A percentile compares a stretch with the other conserved stretches of the same genome.
These are phyloP conservation scores for Yamadazyma conglobata DNA, from an alignment of 1,139 yeast genomes.

Conservation along the genomic window DNA sequence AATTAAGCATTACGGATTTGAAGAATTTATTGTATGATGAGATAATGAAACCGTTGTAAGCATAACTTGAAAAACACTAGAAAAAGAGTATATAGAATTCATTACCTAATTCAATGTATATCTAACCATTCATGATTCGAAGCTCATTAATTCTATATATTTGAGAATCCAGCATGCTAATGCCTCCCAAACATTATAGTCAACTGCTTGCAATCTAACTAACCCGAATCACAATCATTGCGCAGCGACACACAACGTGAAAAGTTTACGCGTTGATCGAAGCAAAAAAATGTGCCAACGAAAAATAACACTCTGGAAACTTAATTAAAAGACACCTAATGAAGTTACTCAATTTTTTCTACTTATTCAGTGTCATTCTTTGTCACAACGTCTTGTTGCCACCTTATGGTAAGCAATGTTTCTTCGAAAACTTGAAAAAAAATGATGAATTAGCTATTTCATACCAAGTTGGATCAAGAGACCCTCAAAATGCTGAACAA, in stretches of 20 bases:
- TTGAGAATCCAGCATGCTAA: no score
- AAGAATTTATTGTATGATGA: constrained; percentile 58
- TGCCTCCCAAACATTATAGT: no score
- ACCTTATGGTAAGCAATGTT: constrained; percentile 86
- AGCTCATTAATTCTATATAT: no score
- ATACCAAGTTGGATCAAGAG: constrained; percentile 93
- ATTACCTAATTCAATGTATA: no score
- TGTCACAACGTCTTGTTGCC: constrained; percentile 85
- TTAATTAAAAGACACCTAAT: constrained; percentile 4
- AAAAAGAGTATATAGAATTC: no score
- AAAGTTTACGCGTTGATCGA: constrained; percentile 7
- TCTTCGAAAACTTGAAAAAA: constrained; percentile 74
- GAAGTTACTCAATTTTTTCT: constrained; percentile 11
- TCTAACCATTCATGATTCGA: no score
- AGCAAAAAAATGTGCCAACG: background rate
- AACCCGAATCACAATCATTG: no score
- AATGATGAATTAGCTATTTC: constrained; percentile 87
- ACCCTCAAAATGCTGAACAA: constrained; percentile 75
- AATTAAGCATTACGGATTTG: constrained; percentile 42
- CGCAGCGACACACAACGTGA: no score
- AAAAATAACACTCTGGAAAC: constrained; percentile 5
- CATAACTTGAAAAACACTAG: no score
- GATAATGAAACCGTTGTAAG: constrained; percentile 37
- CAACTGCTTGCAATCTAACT: background rate
- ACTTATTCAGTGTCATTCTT: constrained; percentile 19